Conservation (phyloP, 257 asterid species). For the Fraxinus cuspidata region DNA sequence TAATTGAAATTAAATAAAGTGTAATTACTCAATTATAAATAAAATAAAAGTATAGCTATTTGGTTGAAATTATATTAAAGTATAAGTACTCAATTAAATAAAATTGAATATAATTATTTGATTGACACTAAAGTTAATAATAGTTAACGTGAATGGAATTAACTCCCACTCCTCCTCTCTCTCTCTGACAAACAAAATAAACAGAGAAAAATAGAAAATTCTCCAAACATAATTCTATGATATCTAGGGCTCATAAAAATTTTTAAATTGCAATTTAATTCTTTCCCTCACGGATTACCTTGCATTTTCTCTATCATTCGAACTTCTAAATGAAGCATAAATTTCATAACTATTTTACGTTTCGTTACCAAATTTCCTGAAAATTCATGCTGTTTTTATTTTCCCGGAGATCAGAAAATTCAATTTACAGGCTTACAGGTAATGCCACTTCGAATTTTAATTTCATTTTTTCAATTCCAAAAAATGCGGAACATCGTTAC, state of each 20-base stretch:
- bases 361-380: constrained; percentile 17
- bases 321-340: constrained; percentile 10
- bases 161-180: not conserved
- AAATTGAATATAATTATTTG: too few relatives aligned
- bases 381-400: not conserved
- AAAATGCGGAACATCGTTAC: not conserved
- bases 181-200: not conserved
- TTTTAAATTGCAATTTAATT: constrained; percentile 10
- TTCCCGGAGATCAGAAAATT: constrained; percentile 35
- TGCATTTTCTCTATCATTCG: constrained; percentile 29
- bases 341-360: constrained; percentile 24
- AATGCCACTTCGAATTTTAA: constrained; percentile 29
- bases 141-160: too few relatives aligned
- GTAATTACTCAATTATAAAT: too few relatives aligned
- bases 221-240: too few relatives aligned
- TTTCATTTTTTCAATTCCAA: not conserved
- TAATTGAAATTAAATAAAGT: too few relatives aligned
- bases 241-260: too few relatives aligned
- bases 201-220: too few relatives aligned
- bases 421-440: constrained; percentile 35
- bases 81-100: too few relatives aligned
- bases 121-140: too few relatives aligned
- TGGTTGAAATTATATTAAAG: too few relatives aligned
- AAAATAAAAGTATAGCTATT: too few relatives aligned
- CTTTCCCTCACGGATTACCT: not conserved